Evolutionary conservation across 164 flowering plant genomes (phyloP).

Genomic region (Magnolia kwangsiensis): DNA sequence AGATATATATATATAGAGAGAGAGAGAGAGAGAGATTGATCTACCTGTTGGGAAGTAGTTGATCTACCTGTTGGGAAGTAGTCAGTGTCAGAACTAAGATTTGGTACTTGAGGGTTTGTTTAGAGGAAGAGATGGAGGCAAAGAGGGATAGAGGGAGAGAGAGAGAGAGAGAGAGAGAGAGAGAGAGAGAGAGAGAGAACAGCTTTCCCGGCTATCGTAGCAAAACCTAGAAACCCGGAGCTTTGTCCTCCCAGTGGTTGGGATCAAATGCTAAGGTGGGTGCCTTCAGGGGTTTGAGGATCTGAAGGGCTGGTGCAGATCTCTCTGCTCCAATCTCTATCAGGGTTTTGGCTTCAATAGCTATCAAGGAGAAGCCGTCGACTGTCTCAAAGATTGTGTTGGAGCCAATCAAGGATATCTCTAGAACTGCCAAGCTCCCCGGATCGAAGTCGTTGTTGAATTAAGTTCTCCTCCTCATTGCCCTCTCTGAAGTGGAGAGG

Average conservation of each 20-base stretch:
- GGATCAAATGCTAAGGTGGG: constrained; percentile 26
- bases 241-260: constrained; percentile 23
- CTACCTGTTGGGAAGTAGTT: no score
- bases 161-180: not conserved
- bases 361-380: constrained; percentile 67
- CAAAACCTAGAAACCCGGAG: constrained; percentile 22
- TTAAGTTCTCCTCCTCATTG: constrained; percentile 90
- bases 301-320: not conserved
- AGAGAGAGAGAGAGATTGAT: no score
- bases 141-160: not conserved
- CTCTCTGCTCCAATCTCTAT: constrained; percentile 10
- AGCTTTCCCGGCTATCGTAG: not conserved
- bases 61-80: no score
- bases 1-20: no score
- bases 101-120: no score
- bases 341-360: constrained; percentile 56
- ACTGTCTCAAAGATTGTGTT: constrained; percentile 71
- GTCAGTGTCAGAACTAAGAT: no score
- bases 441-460: constrained; percentile 99
- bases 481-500: constrained; percentile 69
- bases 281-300: constrained; percentile 24
- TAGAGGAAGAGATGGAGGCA: no score
- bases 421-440: constrained; percentile 74
- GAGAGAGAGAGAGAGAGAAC: no score
- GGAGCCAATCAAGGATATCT: constrained; percentile 86